phyloP scores from a whole-genome alignment of 257 asterid species.

The Przewalskia tangutica region DNA sequence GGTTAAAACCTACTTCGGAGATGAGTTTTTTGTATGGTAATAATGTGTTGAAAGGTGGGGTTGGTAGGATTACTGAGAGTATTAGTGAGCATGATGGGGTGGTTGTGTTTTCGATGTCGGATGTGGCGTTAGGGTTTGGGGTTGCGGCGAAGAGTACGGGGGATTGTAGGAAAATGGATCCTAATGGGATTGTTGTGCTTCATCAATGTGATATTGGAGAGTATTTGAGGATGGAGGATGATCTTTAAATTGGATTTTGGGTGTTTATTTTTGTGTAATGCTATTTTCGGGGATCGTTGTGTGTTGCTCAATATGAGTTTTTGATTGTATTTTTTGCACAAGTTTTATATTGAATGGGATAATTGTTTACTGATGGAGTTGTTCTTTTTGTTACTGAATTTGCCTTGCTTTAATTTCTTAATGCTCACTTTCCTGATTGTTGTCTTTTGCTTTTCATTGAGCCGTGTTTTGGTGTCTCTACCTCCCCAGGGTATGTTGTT shows the following conservation, averaged over 20 bases:
- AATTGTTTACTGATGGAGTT: too few species aligned
- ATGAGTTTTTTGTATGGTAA: slow-evolving; percentile 85
- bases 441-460: too few species aligned
- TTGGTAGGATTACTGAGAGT: slow-evolving; percentile 88
- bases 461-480: too few species aligned
- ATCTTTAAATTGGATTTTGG: slow-evolving; percentile 23
- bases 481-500: too few species aligned
- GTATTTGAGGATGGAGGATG: slow-evolving; percentile 89
- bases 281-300: background rate
- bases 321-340: too few species aligned
- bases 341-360: too few species aligned
- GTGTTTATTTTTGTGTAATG: background rate
- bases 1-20: slow-evolving; percentile 85
- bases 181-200: slow-evolving; percentile 73
- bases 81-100: slow-evolving; percentile 74
- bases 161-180: slow-evolving; percentile 83
- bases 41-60: slow-evolving; percentile 79
- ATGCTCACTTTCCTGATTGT: too few species aligned
- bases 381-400: too few species aligned
- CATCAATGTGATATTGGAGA: slow-evolving; percentile 83
- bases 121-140: slow-evolving; percentile 80
- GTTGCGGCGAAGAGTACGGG: slow-evolving; percentile 80
- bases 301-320: background rate
- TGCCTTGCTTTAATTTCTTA: background rate
- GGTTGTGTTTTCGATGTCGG: slow-evolving; percentile 78